Base-by-base conservation (phyloP, 2,329 filamentous ascomycete genomes). In the Penicillium sp. region DNA sequence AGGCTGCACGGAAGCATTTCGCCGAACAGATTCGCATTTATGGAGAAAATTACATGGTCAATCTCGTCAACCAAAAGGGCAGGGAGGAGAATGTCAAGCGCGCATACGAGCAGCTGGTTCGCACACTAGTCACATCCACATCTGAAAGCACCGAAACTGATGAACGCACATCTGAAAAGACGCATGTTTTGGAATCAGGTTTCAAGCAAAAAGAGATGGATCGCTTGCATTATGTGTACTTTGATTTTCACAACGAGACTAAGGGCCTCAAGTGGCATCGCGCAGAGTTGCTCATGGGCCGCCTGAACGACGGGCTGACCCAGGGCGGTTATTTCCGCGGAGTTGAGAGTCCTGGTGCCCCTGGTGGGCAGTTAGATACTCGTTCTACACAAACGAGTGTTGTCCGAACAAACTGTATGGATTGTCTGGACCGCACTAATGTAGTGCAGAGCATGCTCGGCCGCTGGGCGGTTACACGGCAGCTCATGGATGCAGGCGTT, bases 371-470 rank as follows among this genome's bases (percentile, higher is more conserved):
- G 18, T 81, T 97, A 13, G 93, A 97, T 66, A 85, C 91, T 34
- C 87, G 92, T 61, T 87, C 85, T 59, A 82, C 85, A 61, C 94
- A 99, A 79, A 90, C 86, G 1, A 92, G 90, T 59, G 92, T 97
- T 16, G 92, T 99, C 61, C 88, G 94, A 52, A 97, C 94, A 38
- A 99, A 99, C 74, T 99, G 94, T 78, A 99, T 99, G 94, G 94
- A 99, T 76, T 99, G 95, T 64, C 84, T 99, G 14, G 94, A 99
- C 75, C 89, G 94, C 51, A 99, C 94, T 51, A 99, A 99, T 67
- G 92, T 99, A 7, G 91, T 99, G 4, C 94, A 99, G 76, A 96
- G 91, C 73, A 96, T 97, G 89, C 85, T 99, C 56, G 94, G 90
- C 10, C 88, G 93, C 50, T 92, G 87, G 84, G 89, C 90, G 14